These are phyloP conservation scores for Coprinopsis strossmayeri DNA, from an alignment of 768 basidiomycete genomes.

Conservation along the genomic window DNA sequence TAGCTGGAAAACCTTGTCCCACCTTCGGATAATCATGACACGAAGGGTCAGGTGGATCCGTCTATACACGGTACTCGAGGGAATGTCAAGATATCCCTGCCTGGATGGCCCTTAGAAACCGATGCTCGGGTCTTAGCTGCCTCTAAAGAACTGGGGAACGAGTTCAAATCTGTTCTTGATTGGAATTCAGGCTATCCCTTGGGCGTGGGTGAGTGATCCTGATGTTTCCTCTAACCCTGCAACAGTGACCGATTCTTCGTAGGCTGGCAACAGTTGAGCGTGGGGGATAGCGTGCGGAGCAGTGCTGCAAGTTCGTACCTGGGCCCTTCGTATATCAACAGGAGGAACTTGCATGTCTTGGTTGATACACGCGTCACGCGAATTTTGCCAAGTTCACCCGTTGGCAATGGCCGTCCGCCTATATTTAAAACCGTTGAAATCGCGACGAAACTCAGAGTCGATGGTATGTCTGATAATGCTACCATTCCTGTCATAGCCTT, in stretches of 20 bases:
- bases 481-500: not conserved
- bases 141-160: constrained; percentile 9
- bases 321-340: constrained; percentile 13
- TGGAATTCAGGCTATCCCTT: constrained; percentile 12
- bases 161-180: constrained; percentile 11
- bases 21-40: constrained; percentile 16
- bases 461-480: not conserved
- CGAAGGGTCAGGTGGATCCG: constrained; percentile 16
- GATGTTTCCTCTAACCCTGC: not conserved
- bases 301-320: constrained; percentile 22
- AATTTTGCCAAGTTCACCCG: constrained; percentile 8
- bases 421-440: constrained; percentile 10
- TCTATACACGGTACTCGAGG: constrained; percentile 16
- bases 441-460: not conserved
- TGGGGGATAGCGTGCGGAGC: constrained; percentile 17
- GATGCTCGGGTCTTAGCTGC: constrained; percentile 18
- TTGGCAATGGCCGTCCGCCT: not conserved
- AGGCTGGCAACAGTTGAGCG: constrained; percentile 21
- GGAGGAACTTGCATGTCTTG: constrained; percentile 25
- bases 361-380: constrained; percentile 21
- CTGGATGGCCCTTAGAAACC: constrained; percentile 13
- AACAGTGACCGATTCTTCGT: not conserved
- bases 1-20: constrained; percentile 16
- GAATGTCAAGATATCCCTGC: constrained; percentile 13
- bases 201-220: constrained; percentile 11